Evolutionary conservation across 2,329 filamentous ascomycete species (phyloP).

Genomic region (Fusarium sp.): DNA sequence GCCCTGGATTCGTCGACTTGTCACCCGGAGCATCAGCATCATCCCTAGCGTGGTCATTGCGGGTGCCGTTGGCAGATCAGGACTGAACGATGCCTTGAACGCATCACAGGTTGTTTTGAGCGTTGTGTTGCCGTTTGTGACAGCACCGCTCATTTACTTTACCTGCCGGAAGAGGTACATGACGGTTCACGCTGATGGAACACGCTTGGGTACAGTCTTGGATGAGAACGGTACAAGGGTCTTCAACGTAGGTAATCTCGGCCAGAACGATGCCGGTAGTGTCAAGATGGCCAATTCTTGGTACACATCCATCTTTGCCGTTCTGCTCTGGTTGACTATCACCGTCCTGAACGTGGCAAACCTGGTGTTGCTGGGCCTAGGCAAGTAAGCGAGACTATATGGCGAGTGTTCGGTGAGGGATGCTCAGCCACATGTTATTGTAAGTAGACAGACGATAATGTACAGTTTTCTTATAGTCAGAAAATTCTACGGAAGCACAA

Average conservation of each 20-base stretch:
- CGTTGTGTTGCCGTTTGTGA: slow-evolving; percentile 86
- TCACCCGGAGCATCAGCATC: slow-evolving; percentile 86
- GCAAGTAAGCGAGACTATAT: no score
- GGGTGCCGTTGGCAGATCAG: slow-evolving; percentile 80
- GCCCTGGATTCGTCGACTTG: slow-evolving; percentile 84
- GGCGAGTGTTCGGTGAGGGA: no score
- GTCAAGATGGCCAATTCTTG: slow-evolving; percentile 82
- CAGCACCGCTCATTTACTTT: slow-evolving; percentile 87
- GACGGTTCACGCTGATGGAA: slow-evolving; percentile 72
- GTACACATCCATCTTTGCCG: slow-evolving; percentile 69
- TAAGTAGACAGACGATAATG: no score
- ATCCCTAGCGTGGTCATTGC: slow-evolving; percentile 88
- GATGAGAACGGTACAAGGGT: neutral
- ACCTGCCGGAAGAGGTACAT: slow-evolving; percentile 86
- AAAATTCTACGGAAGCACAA: neutral
- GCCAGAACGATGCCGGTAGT: slow-evolving; percentile 30
- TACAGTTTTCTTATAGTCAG: neutral
- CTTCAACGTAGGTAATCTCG: slow-evolving; percentile 25
- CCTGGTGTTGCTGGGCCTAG: slow-evolving; percentile 63
- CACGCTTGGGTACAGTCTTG: slow-evolving; percentile 43
- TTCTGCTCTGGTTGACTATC: slow-evolving; percentile 81
- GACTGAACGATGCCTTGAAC: slow-evolving; percentile 80
- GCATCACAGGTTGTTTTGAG: slow-evolving; percentile 85
- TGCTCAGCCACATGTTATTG: no score
- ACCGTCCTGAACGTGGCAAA: slow-evolving; percentile 85